These are phyloP conservation scores for Talaromyces liani DNA, from an alignment of 495 filamentous ascomycete species.

Conservation along the genomic window DNA sequence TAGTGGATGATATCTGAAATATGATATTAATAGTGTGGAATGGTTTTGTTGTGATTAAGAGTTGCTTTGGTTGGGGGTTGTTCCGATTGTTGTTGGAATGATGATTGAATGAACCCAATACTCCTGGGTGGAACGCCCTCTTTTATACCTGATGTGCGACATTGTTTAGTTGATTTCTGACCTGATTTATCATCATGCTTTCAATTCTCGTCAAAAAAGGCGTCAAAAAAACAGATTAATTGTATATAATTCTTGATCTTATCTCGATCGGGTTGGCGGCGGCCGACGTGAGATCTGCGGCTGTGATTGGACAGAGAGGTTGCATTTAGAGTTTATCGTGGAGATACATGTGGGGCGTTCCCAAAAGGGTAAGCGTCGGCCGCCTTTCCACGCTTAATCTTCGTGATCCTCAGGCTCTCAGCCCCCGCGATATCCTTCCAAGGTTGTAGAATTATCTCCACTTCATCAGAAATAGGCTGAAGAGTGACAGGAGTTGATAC, in stretches of 20 bases:
- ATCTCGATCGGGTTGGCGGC: conserved; percentile 1
- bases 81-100: not conserved
- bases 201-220: not conserved
- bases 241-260: not conserved
- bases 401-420: not conserved
- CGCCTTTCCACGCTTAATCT: not conserved
- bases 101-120: not conserved
- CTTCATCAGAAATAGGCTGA: not conserved
- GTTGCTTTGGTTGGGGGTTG: not conserved
- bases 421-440: too few species aligned
- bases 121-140: not conserved
- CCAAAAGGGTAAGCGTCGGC: conserved; percentile 1
- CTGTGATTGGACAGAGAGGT: not conserved
- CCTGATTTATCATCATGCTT: not conserved
- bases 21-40: not conserved
- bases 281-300: not conserved
- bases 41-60: not conserved
- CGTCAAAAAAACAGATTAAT: not conserved
- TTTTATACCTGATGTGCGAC: not conserved
- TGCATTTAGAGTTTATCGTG: not conserved
- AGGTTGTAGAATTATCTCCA: not conserved
- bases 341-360: not conserved
- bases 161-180: not conserved
- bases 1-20: not conserved
- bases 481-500: not conserved